Base-by-base conservation (phyloP, 371 early-diverging fungal genomes). In the Apophysomyces variabilis region DNA sequence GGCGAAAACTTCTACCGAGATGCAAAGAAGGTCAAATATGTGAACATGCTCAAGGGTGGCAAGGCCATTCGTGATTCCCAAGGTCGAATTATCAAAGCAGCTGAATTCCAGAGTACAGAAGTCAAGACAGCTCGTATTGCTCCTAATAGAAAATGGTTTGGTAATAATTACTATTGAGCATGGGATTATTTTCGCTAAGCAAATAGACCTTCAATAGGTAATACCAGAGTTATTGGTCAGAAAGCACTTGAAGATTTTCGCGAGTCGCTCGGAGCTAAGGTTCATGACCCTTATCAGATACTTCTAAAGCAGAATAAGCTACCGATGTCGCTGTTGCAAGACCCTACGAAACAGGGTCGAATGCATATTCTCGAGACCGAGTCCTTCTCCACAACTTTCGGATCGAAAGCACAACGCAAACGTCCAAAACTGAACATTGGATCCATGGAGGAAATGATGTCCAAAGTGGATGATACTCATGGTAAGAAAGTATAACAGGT, bases 121-220 rank as follows among this genome's bases (percentile, higher is more conserved):
- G 91, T 91, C 11, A 82, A 89, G 36, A 90, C 92, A 8, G 92
- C 93, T 21, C 87, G 97, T 67, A 92, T 99, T 18, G 93, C 94
- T 62, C 96, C 99, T 62, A 92, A 96, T 77, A 87, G 99, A 78
- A 90, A 93, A 71, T 99, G 99, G 99, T 99, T 99, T 79, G 96
- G 96, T 84, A 85, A 73, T 85, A 74, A 54, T 26, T 38, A n/a
- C 41, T 21, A 9, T 38, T 14, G 13, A 3, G 18, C 38, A 6
- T 57, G 13, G 18, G 41, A 38, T 32, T 21, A 41, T 36, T 18
- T 38, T 26, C 32, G 32, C 38, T 21, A 59, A 56, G 13, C 41
- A 41, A 37, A 13, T 7, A 35, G 32, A 26, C 32, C 32, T 26
- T 44, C 60, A 7, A 32, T 46, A 90, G 92, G 91, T 77, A 93